Base-by-base conservation (phyloP, 2,329 filamentous ascomycete species). In the Sporothrix curviconia region DNA sequence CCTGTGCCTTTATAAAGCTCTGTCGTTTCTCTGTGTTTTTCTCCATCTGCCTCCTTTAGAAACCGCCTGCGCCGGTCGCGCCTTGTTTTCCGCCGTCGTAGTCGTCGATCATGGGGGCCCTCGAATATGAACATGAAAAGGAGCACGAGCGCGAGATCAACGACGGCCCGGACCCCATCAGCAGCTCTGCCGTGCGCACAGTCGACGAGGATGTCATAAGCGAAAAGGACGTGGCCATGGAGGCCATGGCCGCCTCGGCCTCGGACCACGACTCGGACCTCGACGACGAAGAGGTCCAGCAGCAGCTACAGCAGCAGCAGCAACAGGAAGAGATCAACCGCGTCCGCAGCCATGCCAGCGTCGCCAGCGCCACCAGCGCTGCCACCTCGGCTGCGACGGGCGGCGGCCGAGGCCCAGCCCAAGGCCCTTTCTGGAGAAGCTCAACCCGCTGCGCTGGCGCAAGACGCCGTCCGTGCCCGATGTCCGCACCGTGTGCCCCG, bases 381-480 rank as follows among this genome's bases (percentile, higher is more conserved):
- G 52, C 56, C 5, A 56, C 58, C 5, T 47, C 40, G 12, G 19
- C 55, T 7, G 28, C 42, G 12, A 28, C 43, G 25, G 11, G 28
- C 42, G 12, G 32, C 43, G 25, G 14, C 14, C 24, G 36, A 28
- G 8, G 8, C 25, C 11, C 34, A 70, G 15, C 69, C 78, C 66
- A 82, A 78, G 64, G 78, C 81, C 67, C 90, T 87, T n/a, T 84
- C 79, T 83, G 68, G 81, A 81, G 66, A 81, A 76, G 42, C 63
- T 77, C 32, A 87, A 87, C 63, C 84, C 84, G 2, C 65, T 87
- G 62, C 75, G 74, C 67, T 86, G 83, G 83, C 80, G 82, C 4
- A 61, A 68, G 34, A 71, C 78, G 2, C 81, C 83, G 1, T 74
- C 79, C 0, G 73, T 86, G 1, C 84, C 84, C 37, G 71, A 78